Percentiles rank a stretch among this genome's conserved stretches.
Evolutionary conservation across 345 rosid species (phyloP).

Genomic region (Microthlaspi erraticum): DNA sequence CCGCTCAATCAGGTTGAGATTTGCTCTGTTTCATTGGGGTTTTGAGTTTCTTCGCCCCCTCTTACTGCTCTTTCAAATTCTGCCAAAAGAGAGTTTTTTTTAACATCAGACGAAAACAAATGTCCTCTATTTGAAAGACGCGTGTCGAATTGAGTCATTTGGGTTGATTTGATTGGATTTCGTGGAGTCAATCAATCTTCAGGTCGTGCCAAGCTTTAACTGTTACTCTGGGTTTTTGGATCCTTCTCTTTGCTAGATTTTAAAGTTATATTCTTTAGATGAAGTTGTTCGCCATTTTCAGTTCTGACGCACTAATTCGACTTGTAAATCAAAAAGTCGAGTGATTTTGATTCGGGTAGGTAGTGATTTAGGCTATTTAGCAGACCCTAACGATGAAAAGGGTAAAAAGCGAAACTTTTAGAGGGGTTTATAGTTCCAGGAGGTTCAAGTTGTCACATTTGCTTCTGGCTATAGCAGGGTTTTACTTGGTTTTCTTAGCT

Average conservation of each 20-base stretch:
- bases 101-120: too few relatives aligned
- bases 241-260: conserved; percentile 16
- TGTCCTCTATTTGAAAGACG: not conserved
- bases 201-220: conserved; percentile 34
- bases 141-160: conserved; percentile 23
- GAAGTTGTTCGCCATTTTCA: conserved; percentile 36
- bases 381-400: conserved; percentile 68
- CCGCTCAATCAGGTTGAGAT: conserved; percentile 32
- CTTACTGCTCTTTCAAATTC: not conserved
- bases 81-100: conserved; percentile 2
- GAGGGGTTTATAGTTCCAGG: conserved; percentile 49
- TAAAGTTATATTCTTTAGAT: conserved; percentile 26
- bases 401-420: conserved; percentile 63
- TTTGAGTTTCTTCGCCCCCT: not conserved
- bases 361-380: conserved; percentile 40
- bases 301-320: not conserved
- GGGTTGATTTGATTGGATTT: conserved; percentile 32
- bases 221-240: not conserved
- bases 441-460: conserved; percentile 84
- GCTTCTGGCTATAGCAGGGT: conserved; percentile 61
- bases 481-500: conserved; percentile 79
- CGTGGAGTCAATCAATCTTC: conserved; percentile 17
- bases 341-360: conserved; percentile 34
- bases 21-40: conserved; percentile 15
- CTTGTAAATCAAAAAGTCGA: conserved; percentile 33